These are phyloP conservation scores for Buddleja alternifolia DNA, from an alignment of 257 asterid species.

Conservation along the genomic window DNA sequence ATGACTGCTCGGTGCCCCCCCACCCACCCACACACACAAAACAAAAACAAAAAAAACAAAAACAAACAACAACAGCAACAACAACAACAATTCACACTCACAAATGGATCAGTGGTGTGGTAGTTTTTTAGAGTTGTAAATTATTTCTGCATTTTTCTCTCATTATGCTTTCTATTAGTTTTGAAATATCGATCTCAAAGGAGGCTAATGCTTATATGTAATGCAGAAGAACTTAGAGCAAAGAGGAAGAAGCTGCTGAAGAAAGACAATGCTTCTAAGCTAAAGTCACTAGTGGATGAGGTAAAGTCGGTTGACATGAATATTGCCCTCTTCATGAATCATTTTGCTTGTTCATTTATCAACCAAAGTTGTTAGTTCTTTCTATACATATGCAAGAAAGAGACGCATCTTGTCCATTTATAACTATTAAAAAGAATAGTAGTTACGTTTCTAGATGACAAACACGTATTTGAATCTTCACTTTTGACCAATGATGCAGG, in stretches of 20 bases:
- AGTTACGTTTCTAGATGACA: constrained; percentile 19
- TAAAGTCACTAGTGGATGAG: constrained; percentile 88
- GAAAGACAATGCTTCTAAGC: constrained; percentile 80
- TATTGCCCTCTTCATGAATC: constrained; percentile 16
- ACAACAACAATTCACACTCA: too few relatives aligned
- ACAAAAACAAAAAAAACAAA: too few relatives aligned
- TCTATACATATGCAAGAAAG: background rate
- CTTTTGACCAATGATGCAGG: constrained; percentile 52
- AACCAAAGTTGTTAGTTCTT: constrained; percentile 16
- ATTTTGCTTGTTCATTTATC: constrained; percentile 2
- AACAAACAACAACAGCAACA: too few relatives aligned
- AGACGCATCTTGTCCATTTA: constrained; percentile 14
- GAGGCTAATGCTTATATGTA: constrained; percentile 29
- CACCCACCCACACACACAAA: too few relatives aligned
- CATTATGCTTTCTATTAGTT: constrained; percentile 8
- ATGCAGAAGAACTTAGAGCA: constrained; percentile 88
- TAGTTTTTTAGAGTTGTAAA: background rate
- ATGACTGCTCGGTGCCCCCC: too few relatives aligned
- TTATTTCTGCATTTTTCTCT: constrained; percentile 9
- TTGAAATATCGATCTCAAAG: constrained; percentile 11
- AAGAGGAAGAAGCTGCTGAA: constrained; percentile 93
- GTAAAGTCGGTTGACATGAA: constrained; percentile 38
- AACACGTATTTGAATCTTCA: constrained; percentile 10
- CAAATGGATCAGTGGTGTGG: background rate
- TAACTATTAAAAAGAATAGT: background rate